phyloP scores from a whole-genome alignment of 208 protist species.

The Strigomonas culicis region DNA sequence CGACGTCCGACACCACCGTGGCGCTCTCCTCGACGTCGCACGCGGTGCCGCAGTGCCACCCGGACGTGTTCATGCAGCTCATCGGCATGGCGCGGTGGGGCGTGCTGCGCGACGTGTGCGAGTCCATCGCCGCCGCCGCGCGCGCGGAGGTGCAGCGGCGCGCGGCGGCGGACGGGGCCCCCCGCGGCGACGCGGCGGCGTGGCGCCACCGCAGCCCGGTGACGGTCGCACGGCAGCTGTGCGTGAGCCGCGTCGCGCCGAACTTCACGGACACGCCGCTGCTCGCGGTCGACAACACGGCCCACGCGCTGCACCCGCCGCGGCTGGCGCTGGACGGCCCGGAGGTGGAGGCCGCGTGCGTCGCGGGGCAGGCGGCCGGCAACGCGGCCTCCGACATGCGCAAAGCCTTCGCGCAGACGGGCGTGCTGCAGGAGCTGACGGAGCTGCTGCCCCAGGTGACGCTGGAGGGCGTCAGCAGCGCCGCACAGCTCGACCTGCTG shows the following conservation, averaged over 20 bases:
- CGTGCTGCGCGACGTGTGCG: conserved; percentile 30
- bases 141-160: conserved; percentile 1
- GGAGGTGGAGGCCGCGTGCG: not conserved
- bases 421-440: conserved; percentile 38
- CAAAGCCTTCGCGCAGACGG: conserved; percentile 21
- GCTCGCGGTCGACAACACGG: not conserved
- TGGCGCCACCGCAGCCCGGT: not conserved
- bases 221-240: not conserved
- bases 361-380: not conserved
- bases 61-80: conserved; percentile 64
- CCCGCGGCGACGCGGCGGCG: not conserved
- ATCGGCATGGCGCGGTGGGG: conserved; percentile 59
- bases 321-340: not conserved
- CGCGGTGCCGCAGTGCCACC: conserved; percentile 46
- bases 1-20: not conserved
- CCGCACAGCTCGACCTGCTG: conserved; percentile 60
- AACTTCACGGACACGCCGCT: not conserved
- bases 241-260: not conserved
- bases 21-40: not conserved
- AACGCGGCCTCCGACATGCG: conserved; percentile 2
- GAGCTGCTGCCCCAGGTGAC: conserved; percentile 42
- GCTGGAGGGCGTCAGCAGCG: conserved; percentile 47
- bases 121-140: conserved; percentile 23
- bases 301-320: conserved; percentile 1
- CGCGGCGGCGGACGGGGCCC: not conserved